Base-by-base conservation (phyloP, 140 eudicot species). In the Flaveria floridana region DNA sequence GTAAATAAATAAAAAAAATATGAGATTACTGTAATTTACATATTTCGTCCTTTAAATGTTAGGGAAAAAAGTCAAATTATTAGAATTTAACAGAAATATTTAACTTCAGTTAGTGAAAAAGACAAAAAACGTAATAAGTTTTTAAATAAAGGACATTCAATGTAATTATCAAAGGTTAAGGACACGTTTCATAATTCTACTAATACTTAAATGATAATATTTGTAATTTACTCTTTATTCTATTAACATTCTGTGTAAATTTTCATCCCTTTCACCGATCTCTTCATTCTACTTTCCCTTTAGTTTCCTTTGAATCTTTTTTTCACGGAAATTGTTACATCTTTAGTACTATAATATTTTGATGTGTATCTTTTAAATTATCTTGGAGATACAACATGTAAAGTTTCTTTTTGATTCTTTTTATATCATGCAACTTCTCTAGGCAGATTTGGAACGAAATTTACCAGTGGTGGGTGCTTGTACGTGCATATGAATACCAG, bases 281-380 rank as follows among this genome's bases (percentile, higher is more conserved):
- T 77, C 82, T 70, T 67, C 50, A 84, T 86, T 73, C 44, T 8
- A 53, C 63, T 44, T 52, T 47, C 72, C 12, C 52, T 12, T 50
- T 25, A 28, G 68, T 79, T 72, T 44, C 47, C n/a, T 72, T 47
- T 73, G 20, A 55, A 66, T 42, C 68, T 42, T 66, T 75, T 75
- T 73, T 76, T 82, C 83, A 80, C 87, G 81, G 83, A 75, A 85
- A 66, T 76, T 76, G 34, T 80, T 83, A 79, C 78, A 51, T n/a
- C 73, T 73, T 56, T 42, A 41, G n/a, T 16, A 1, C 16, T 37
- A n/a, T 65, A 58, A 21, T 58, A 63, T 30, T 28, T 15, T 1
- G 46, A 34, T 30, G 14, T 14, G 14, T 14, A 28, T 30, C 30
- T 26, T 63, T 63, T 63, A 30, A 13, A 28, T 63, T 59, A 59